These are phyloP conservation scores for Fonsecaea nubica DNA, from an alignment of 2,329 filamentous ascomycete species.

Conservation along the genomic window DNA sequence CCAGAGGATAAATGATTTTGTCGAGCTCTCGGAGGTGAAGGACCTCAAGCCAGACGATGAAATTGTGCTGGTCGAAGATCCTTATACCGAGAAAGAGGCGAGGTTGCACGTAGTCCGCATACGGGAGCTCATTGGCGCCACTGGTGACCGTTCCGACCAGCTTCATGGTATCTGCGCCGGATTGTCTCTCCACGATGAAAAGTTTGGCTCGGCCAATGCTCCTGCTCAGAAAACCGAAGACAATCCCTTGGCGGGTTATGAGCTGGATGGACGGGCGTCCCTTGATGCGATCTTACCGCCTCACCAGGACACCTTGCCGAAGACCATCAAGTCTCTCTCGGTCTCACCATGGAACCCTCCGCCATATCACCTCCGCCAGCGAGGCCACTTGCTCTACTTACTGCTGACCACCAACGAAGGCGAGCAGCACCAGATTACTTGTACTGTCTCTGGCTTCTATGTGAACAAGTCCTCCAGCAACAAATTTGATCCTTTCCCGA, in stretches of 20 bases:
- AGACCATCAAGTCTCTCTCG: conserved; percentile 87
- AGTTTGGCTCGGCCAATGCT: conserved; percentile 58
- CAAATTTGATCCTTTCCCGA: conserved; percentile 91
- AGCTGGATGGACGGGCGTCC: conserved; percentile 73
- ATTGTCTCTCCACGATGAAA: conserved; percentile 81
- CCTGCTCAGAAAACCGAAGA: conserved; percentile 45
- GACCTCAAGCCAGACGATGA: conserved; percentile 78
- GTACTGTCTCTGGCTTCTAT: conserved; percentile 93
- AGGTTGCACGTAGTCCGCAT: conserved; percentile 91
- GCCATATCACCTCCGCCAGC: conserved; percentile 86
- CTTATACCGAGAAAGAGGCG: conserved; percentile 98
- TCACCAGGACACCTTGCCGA: conserved; percentile 72
- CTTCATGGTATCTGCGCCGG: conserved; percentile 86
- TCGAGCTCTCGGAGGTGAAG: conserved; percentile 86
- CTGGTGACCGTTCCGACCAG: conserved; percentile 84
- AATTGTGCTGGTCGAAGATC: conserved; percentile 84
- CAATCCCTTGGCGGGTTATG: conserved; percentile 72
- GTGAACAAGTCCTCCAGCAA: conserved; percentile 95
- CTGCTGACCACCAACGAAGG: conserved; percentile 89
- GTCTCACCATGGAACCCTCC: conserved; percentile 97
- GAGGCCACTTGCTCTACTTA: conserved; percentile 90
- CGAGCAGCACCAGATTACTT: conserved; percentile 91
- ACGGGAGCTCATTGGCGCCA: conserved; percentile 89
- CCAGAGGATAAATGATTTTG: conserved; percentile 90
- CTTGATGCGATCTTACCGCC: conserved; percentile 75